Base-by-base conservation (phyloP, 2,329 filamentous ascomycete species). In the Penicillium polonicum region DNA sequence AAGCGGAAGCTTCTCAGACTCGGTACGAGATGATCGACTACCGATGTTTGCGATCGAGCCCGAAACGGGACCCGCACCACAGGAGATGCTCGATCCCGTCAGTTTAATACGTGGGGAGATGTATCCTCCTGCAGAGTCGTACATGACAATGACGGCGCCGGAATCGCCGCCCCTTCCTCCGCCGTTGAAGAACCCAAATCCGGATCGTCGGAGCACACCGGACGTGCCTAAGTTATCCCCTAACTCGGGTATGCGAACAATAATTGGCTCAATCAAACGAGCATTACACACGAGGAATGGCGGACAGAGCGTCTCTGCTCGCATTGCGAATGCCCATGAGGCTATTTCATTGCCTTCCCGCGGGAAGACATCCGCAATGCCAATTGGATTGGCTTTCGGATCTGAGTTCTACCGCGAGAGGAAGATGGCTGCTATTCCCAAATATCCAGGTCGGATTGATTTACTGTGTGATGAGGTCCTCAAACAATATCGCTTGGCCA, bases 21-120 rank as follows among this genome's bases (percentile, higher is more conserved):
- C 92, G 1, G 74, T 93, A 51, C 82, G 91, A 65, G 90, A 94
- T 68, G 74, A 87, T 78, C 75, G 84, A 53, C 75, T 81, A 12
- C 82, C 82, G 2, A 67, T 84, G 9, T 80, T 80, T 4, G 74
- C 78, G 33, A 73, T 79, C 38, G 78, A 81, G 57, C 68, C 74
- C 38, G 72, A 80, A 73, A 50, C 63, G 71, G 49, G 71, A 76
- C 23, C 72, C 75, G 69, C 87, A 17, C 74, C 86, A 15, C 81
- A 88, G 61, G 81, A 86, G 10, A 79, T 87, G 23, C 85, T 88
- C 13, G 88, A 91, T 67, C 87, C 88, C 4, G 91, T 92, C 10
- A 93, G 89, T 63, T 83, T 99, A 38, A 92, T 97, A 21, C 85
- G 93, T 50, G 94, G 94, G 15, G 90, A 92, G 58, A 72, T 96